phyloP scores from a whole-genome alignment of 2,329 filamentous ascomycete genomes.

The Phialemonium atrogriseum region DNA sequence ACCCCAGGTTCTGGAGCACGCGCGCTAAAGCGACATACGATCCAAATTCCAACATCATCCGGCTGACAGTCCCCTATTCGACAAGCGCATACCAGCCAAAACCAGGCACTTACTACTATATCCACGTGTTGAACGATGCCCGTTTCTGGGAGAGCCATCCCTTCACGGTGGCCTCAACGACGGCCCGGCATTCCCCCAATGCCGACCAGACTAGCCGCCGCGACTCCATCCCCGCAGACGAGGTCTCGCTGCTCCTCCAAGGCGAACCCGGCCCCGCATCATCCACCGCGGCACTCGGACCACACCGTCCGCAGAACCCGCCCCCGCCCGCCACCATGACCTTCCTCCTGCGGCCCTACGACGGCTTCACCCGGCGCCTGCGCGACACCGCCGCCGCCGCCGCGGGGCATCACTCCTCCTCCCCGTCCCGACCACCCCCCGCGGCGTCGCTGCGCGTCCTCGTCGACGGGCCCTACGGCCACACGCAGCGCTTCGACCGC shows the following conservation, averaged over 20 bases:
- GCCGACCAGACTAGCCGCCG: too few species aligned
- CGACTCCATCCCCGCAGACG: too few species aligned
- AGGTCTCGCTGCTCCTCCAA: too few species aligned
- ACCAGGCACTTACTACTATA: conserved; percentile 36
- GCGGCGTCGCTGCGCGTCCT: conserved; percentile 24
- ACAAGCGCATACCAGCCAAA: conserved; percentile 23
- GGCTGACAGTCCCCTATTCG: conserved; percentile 27
- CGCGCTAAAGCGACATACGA: conserved; percentile 26
- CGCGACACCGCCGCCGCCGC: conserved; percentile 18
- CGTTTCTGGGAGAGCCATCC: conserved; percentile 42
- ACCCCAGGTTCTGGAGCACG: conserved; percentile 27
- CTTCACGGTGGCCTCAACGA: conserved; percentile 33
- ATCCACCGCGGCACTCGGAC: not conserved
- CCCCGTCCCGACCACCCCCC: conserved; percentile 16
- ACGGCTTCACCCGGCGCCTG: conserved; percentile 32
- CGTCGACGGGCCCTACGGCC: conserved; percentile 37
- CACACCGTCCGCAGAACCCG: conserved; percentile 4
- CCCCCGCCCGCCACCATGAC: conserved; percentile 19
- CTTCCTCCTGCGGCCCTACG: conserved; percentile 37
- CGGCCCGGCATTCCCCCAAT: conserved; percentile 9
- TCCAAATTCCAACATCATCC: conserved; percentile 30
- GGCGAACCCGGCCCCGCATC: too few species aligned
- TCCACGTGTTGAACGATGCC: conserved; percentile 30
- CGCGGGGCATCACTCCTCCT: too few species aligned
- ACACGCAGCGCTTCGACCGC: conserved; percentile 25